A percentile compares a stretch with the other conserved stretches of the same genome.
These are phyloP conservation scores for Globisporangium okanoganense DNA, from an alignment of 352 stramenopile genomes.

Conservation along the genomic window DNA sequence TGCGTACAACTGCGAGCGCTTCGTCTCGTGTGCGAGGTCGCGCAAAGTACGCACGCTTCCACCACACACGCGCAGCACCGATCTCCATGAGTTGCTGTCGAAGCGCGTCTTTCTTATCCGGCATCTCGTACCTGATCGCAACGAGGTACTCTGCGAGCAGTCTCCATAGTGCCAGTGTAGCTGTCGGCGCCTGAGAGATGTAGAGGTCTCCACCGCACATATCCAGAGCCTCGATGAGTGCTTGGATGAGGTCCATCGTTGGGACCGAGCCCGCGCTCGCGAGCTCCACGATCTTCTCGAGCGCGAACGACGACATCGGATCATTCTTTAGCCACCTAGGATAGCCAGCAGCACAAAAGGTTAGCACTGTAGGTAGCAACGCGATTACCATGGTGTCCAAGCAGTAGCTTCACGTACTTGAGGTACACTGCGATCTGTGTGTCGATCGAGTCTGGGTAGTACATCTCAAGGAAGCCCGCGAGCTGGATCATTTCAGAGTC, in stretches of 20 bases:
- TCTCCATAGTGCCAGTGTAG: slow-evolving; percentile 40
- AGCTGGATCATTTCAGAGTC: slow-evolving; percentile 20
- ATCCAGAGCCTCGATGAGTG: slow-evolving; percentile 49
- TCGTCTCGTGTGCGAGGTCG: slow-evolving; percentile 29
- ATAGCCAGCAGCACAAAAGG: no score
- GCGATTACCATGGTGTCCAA: no score
- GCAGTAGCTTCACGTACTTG: no score
- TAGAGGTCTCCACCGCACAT: slow-evolving; percentile 54
- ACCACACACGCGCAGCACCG: slow-evolving; percentile 35
- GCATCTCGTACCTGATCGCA: slow-evolving; percentile 26
- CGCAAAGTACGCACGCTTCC: slow-evolving; percentile 58
- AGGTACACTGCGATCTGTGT: slow-evolving; percentile 32
- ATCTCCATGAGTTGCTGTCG: background rate
- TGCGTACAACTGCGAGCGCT: slow-evolving; percentile 21
- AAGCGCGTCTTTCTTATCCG: background rate
- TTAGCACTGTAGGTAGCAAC: no score
- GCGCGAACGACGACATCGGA: slow-evolving; percentile 32
- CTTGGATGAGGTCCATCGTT: slow-evolving; percentile 28
- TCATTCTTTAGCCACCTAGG: slow-evolving; percentile 59
- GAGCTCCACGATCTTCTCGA: slow-evolving; percentile 52
- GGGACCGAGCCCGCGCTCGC: slow-evolving; percentile 35
- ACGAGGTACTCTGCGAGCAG: slow-evolving; percentile 47
- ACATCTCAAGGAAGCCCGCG: slow-evolving; percentile 33
- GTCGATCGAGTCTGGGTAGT: slow-evolving; percentile 45
- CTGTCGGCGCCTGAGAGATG: slow-evolving; percentile 29